A percentile compares a stretch with the other conserved stretches of the same genome.
These are phyloP conservation scores for Ambispora gerdemannii DNA, from an alignment of 192 early-diverging fungal species.

Conservation along the genomic window DNA sequence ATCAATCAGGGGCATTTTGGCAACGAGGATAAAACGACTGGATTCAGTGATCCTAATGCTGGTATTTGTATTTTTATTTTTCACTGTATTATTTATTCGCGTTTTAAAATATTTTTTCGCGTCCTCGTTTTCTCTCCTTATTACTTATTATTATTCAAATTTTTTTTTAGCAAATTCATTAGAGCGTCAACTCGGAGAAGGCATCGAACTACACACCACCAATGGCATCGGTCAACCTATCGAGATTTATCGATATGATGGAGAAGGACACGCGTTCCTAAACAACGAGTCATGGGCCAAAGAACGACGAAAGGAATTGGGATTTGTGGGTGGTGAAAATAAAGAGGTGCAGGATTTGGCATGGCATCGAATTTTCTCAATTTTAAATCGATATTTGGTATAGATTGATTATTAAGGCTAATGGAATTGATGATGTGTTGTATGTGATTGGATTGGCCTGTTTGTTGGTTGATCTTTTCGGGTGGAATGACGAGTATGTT, in stretches of 20 bases:
- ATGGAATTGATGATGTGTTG: neutral
- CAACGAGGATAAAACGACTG: slow-evolving; percentile 31
- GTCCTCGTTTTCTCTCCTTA: neutral
- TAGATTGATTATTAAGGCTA: no score
- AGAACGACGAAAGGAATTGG: slow-evolving; percentile 37
- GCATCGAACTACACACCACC: slow-evolving; percentile 5
- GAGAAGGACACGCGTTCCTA: slow-evolving; percentile 41
- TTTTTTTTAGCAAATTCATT: slow-evolving; percentile 23
- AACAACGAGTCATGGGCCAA: slow-evolving; percentile 38
- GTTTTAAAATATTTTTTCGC: neutral
- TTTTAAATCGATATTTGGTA: slow-evolving; percentile 29
- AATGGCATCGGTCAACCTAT: slow-evolving; percentile 3
- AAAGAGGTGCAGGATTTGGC: slow-evolving; percentile 30
- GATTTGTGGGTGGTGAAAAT: slow-evolving; percentile 34
- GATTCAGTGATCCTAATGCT: slow-evolving; percentile 36
- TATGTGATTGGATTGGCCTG: neutral
- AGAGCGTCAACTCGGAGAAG: slow-evolving; percentile 25
- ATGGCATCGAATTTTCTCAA: slow-evolving; percentile 34
- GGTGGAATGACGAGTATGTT: no score
- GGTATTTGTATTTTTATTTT: slow-evolving; percentile 26
- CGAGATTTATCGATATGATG: slow-evolving; percentile 35
- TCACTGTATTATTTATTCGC: no score
- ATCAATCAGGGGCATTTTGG: neutral
- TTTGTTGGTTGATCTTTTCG: neutral
- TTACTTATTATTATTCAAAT: neutral